phyloP scores from a whole-genome alignment of 1,139 yeast genomes.

The Scheffersomyces lignicola region DNA sequence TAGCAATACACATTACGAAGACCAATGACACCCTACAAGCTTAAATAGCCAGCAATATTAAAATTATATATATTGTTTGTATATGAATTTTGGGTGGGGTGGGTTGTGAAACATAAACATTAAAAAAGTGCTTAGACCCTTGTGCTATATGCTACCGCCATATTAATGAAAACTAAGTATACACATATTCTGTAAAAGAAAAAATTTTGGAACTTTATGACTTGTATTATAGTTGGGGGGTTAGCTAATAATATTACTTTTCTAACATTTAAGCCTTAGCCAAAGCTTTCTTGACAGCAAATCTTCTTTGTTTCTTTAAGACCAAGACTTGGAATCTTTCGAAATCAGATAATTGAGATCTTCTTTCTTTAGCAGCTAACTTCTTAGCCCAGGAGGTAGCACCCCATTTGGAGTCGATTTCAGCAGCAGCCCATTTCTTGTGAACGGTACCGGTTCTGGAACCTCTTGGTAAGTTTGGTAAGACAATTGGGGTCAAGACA shows the following conservation, averaged over 20 bases:
- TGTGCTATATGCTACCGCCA: background rate
- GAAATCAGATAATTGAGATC: conserved; percentile 91
- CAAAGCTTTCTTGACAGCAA: conserved; percentile 78
- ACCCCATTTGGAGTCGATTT: conserved; percentile 87
- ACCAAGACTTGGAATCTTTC: conserved; percentile 99
- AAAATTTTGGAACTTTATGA: conserved; percentile 10
- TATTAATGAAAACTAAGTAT: conserved; percentile 23
- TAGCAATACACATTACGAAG: too few species aligned
- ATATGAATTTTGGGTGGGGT: background rate
- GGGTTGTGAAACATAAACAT: conserved; percentile 1
- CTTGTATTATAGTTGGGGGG: background rate
- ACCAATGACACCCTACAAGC: background rate
- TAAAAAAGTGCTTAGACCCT: background rate
- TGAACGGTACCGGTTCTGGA: conserved; percentile 81
- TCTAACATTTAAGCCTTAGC: conserved; percentile 73
- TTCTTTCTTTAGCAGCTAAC: conserved; percentile 91
- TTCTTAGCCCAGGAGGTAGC: conserved; percentile 96
- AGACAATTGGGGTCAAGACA: conserved; percentile 89
- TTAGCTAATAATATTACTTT: conserved; percentile 16
- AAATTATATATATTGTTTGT: background rate
- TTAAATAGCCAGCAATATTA: background rate
- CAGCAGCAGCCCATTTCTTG: conserved; percentile 94
- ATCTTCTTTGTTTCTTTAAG: conserved; percentile 96
- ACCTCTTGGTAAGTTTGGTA: conserved; percentile 89
- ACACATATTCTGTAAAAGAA: conserved; percentile 19